Conservation (phyloP, 352 stramenopile genomes). For the Elongisporangium prolatum region DNA sequence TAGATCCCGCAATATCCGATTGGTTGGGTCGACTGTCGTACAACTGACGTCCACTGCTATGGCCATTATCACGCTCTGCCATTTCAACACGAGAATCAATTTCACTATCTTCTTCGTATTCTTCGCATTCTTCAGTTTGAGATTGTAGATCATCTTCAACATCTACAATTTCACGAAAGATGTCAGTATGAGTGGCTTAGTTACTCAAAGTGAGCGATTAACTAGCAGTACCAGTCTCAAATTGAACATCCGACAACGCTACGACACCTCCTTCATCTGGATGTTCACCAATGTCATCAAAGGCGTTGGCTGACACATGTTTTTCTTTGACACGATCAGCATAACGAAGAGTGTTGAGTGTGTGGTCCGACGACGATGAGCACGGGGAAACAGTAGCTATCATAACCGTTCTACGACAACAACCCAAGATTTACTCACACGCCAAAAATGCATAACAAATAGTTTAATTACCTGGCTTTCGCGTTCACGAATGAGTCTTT, state of each 20-base stretch:
- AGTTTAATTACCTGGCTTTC: conserved; percentile 64
- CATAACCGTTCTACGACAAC: conserved; percentile 89
- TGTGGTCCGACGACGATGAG: conserved; percentile 93
- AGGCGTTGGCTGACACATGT: conserved; percentile 66
- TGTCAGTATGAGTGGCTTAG: background rate
- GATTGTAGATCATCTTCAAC: background rate
- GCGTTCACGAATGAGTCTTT: conserved; percentile 97
- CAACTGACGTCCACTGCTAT: background rate
- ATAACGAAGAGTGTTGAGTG: conserved; percentile 97
- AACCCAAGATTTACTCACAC: background rate
- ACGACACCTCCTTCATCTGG: conserved; percentile 20
- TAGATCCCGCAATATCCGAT: background rate
- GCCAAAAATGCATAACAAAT: too few species aligned
- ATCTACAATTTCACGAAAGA: background rate
- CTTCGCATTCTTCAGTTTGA: background rate
- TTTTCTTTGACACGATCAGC: conserved; percentile 97
- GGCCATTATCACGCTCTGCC: background rate
- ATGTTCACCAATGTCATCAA: conserved; percentile 31
- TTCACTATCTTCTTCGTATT: background rate
- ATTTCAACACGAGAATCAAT: background rate
- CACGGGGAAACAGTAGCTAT: conserved; percentile 94
- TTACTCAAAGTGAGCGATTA: too few species aligned
- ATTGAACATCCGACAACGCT: conserved; percentile 51
- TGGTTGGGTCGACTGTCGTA: background rate
- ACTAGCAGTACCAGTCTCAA: conserved; percentile 62